Percentiles rank a stretch among this genome's conserved stretches.
Conservation (phyloP, 805 yeast species). For the Candida maris region DNA sequence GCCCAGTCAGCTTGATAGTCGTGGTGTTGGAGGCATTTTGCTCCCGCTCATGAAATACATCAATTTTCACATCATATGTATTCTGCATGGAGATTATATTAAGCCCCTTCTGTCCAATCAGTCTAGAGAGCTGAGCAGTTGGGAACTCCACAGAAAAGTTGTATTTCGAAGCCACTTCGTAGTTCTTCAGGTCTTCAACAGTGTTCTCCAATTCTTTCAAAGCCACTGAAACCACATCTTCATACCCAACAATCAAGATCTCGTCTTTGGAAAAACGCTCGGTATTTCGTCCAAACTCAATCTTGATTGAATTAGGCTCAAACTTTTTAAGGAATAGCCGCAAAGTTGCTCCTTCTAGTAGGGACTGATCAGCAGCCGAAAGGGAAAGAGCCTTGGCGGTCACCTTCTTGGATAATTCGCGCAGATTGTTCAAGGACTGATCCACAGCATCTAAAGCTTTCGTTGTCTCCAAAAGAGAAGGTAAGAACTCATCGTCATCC, state of each 20-base stretch:
- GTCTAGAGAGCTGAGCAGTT: conserved; percentile 60
- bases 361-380: conserved; percentile 52
- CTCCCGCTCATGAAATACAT: conserved; percentile 53
- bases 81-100: conserved; percentile 65
- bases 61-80: conserved; percentile 72
- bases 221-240: conserved; percentile 55
- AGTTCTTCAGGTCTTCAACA: conserved; percentile 44
- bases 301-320: conserved; percentile 33
- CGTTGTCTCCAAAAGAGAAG: conserved; percentile 56
- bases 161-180: conserved; percentile 38
- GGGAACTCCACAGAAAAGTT: conserved; percentile 58
- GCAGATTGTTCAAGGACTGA: conserved; percentile 51
- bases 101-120: conserved; percentile 88
- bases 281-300: conserved; percentile 48
- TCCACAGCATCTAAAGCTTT: conserved; percentile 54
- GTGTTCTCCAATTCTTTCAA: conserved; percentile 49
- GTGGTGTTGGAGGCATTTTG: conserved; percentile 40
- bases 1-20: conserved; percentile 65
- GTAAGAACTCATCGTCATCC: conserved; percentile 67
- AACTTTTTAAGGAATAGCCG: conserved; percentile 30
- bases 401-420: conserved; percentile 55
- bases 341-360: conserved; percentile 59
- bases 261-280: conserved; percentile 42
- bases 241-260: conserved; percentile 67
- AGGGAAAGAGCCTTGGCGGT: conserved; percentile 49